phyloP scores from a whole-genome alignment of 352 stramenopile genomes.

The Pythium insidiosum region DNA sequence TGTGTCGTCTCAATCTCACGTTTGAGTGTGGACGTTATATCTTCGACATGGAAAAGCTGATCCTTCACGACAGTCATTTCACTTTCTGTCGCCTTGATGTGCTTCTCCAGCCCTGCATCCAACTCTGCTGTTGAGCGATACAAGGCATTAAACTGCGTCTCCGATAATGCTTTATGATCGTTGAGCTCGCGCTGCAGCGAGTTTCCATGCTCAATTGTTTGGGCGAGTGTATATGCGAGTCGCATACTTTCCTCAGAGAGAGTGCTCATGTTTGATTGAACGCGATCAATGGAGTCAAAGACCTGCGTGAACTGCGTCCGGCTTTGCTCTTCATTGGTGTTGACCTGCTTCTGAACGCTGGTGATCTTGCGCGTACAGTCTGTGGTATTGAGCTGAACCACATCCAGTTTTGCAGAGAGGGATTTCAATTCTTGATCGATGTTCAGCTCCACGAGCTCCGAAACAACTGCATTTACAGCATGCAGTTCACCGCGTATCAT shows the following conservation, averaged over 20 bases:
- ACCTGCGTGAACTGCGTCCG: conserved; percentile 50
- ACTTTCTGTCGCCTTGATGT: conserved; percentile 43
- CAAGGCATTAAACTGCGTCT: conserved; percentile 25
- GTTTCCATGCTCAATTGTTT: conserved; percentile 36
- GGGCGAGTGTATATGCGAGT: conserved; percentile 55
- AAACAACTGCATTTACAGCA: conserved; percentile 37
- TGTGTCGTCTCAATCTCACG: conserved; percentile 56
- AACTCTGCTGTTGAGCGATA: conserved; percentile 33
- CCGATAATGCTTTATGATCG: conserved; percentile 32
- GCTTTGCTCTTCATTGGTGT: conserved; percentile 42
- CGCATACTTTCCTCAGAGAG: conserved; percentile 71
- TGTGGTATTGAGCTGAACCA: conserved; percentile 33
- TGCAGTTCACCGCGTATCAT: conserved; percentile 39
- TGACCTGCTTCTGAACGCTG: conserved; percentile 46
- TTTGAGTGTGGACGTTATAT: conserved; percentile 45
- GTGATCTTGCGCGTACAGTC: conserved; percentile 57
- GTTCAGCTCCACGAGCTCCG: conserved; percentile 47
- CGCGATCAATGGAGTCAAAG: conserved; percentile 60
- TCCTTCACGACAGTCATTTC: conserved; percentile 60
- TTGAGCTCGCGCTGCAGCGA: conserved; percentile 36
- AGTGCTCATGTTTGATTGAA: conserved; percentile 52
- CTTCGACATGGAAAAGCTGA: conserved; percentile 70
- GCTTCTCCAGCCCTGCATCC: conserved; percentile 38
- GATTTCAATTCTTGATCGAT: conserved; percentile 53
- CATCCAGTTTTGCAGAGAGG: conserved; percentile 38